Percentiles rank a stretch among this genome's conserved stretches.
Evolutionary conservation across 176 grass and related monocot species (phyloP).

Genomic region (Lolium rigidum): DNA sequence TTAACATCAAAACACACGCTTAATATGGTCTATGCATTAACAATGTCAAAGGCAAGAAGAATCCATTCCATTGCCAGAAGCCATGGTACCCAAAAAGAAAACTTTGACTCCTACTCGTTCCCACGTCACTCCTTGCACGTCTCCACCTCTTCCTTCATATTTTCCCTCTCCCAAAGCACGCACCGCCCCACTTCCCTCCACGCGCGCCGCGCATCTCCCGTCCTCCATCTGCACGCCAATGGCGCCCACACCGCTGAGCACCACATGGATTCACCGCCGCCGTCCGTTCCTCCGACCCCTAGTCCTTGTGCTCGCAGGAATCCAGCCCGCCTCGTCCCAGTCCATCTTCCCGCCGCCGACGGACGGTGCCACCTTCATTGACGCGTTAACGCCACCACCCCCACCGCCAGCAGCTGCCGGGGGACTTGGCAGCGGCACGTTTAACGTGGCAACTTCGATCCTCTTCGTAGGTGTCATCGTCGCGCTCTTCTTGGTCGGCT

Average conservation of each 20-base stretch:
- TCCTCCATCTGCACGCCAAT: slow-evolving; percentile 27
- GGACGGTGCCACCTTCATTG: background rate
- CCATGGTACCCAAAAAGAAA: slow-evolving; percentile 12
- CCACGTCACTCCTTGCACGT: slow-evolving; percentile 51
- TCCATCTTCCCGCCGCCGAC: slow-evolving; percentile 30
- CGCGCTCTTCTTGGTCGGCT: slow-evolving; percentile 71
- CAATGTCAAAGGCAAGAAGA: slow-evolving; percentile 42
- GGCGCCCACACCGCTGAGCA: slow-evolving; percentile 26
- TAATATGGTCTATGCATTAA: background rate
- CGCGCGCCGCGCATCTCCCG: background rate
- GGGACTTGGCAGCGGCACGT: background rate
- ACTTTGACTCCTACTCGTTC: slow-evolving; percentile 27
- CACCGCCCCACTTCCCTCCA: slow-evolving; percentile 2
- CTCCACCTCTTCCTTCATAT: slow-evolving; percentile 39
- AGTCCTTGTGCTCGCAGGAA: background rate
- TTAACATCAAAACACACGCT: slow-evolving; percentile 17
- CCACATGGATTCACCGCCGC: background rate
- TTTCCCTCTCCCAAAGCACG: slow-evolving; percentile 18
- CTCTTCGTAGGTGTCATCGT: slow-evolving; percentile 57
- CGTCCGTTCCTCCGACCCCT: background rate
- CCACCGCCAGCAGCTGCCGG: background rate
- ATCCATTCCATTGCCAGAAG: background rate
- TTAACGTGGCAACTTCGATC: slow-evolving; percentile 54
- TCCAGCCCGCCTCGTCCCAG: slow-evolving; percentile 40
- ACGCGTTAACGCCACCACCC: slow-evolving; percentile 42